Conservation (phyloP, 2,329 filamentous ascomycete species). For the Lachnellula occidentalis region DNA sequence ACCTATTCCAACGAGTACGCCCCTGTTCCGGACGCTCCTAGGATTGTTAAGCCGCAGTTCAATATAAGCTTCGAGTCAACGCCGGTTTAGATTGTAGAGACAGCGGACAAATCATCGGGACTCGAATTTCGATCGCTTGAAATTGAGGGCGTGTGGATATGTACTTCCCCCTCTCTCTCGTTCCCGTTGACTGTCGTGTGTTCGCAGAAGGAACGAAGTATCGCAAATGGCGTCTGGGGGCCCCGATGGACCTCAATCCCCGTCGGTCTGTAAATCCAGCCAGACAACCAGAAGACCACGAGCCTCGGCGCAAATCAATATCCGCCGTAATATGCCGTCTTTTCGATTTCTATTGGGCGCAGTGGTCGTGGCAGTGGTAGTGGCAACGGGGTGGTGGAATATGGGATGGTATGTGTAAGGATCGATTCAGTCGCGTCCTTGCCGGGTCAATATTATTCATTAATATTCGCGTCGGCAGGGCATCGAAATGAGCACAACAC, state of each 20-base stretch:
- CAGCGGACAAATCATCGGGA: slow-evolving; percentile 6
- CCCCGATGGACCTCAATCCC: not conserved
- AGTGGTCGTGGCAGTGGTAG: not conserved
- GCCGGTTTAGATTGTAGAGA: not conserved
- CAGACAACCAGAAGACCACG: not conserved
- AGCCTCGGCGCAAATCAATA: not conserved
- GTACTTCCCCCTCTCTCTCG: not conserved
- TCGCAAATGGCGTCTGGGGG: not conserved
- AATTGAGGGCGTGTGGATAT: not conserved
- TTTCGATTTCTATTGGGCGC: not conserved
- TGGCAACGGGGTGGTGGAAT: not conserved
- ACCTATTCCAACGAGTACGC: slow-evolving; percentile 5
- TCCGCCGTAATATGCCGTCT: not conserved
- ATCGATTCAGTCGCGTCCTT: slow-evolving; percentile 2
- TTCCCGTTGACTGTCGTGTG: not conserved
- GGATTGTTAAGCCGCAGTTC: not conserved
- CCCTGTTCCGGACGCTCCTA: slow-evolving; percentile 4
- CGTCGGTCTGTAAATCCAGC: not conserved
- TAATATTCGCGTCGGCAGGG: slow-evolving; percentile 3
- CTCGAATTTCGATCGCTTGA: not conserved
- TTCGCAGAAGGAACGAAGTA: not conserved
- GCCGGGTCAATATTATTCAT: slow-evolving; percentile 4
- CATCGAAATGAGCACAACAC: not conserved
- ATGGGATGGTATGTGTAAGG: not conserved
- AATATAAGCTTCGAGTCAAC: slow-evolving; percentile 4